Evolutionary conservation across 2,329 filamentous ascomycete genomes (phyloP).

Genomic region (Stachybotrys chartarum): DNA sequence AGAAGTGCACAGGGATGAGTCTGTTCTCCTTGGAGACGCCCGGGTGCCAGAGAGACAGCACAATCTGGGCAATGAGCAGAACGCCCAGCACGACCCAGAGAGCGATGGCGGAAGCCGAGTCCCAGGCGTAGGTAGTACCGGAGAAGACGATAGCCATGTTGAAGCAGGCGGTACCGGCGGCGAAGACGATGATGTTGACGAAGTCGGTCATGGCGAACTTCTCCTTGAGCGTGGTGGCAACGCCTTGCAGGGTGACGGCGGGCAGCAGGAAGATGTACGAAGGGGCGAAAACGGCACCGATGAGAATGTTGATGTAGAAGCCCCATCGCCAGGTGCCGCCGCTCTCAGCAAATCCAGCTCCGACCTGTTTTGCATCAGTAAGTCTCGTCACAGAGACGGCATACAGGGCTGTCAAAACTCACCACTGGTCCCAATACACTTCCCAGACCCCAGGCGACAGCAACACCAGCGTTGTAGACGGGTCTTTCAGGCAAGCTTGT

Average conservation of each 20-base stretch:
- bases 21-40: slow-evolving; percentile 24
- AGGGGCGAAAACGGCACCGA: slow-evolving; percentile 27
- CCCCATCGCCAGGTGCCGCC: slow-evolving; percentile 33
- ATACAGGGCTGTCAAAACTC: too few relatives aligned
- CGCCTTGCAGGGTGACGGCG: slow-evolving; percentile 4
- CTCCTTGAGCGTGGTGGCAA: slow-evolving; percentile 7
- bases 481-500: slow-evolving; percentile 16
- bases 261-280: slow-evolving; percentile 21
- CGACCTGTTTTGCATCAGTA: slow-evolving; percentile 13
- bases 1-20: slow-evolving; percentile 28
- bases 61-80: slow-evolving; percentile 29
- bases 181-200: slow-evolving; percentile 31
- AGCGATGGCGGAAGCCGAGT: slow-evolving; percentile 30
- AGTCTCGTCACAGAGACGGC: too few relatives aligned
- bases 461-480: slow-evolving; percentile 9
- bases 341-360: slow-evolving; percentile 31
- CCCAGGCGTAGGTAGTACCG: slow-evolving; percentile 37
- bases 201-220: slow-evolving; percentile 32
- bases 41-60: slow-evolving; percentile 30
- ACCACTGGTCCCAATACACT: slow-evolving; percentile 37
- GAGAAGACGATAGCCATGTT: slow-evolving; percentile 42
- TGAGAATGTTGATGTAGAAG: slow-evolving; percentile 40
- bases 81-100: slow-evolving; percentile 34
- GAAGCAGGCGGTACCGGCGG: slow-evolving; percentile 30
- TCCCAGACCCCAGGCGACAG: slow-evolving; percentile 13